Base-by-base conservation (phyloP, 441 rosid species). In the Macaranga tanarius region DNA sequence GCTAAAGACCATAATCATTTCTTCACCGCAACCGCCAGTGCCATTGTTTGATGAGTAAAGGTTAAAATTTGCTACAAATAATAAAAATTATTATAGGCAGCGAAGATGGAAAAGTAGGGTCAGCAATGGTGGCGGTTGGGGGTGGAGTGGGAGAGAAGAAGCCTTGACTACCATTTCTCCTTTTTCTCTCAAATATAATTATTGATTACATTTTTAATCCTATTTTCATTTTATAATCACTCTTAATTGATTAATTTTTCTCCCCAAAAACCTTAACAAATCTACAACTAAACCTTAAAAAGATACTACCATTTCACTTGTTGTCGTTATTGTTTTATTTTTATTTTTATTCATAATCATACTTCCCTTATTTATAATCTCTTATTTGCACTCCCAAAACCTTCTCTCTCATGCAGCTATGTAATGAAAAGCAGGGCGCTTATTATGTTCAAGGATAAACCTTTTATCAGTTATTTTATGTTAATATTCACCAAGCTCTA, bases 391-490 rank as follows among this genome's bases (percentile, higher is more conserved):
- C 74, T 28, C 34, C 7, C 56, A n/a, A n/a, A n/a, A n/a, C n/a
- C 56, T 65, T 73, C 77, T 69, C 82, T 72, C 80, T 73, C 77
- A 76, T 65, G 80, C 84, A 83, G 72, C 81, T 65, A 15, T 79
- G 67, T 62, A 60, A 59, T 63, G 73, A 65, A n/a, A 72, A 62
- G 68, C 65, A 54, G 62, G 47, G 70, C 73, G 26, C 65, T 22
- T 22, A 26, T 67, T 61, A 40, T 71, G 70, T 61, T 76, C 19
- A 78, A 76, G 77, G 26, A 51, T 75, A 16, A 77, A 80, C 71
- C 79, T 65, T 81, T 78, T 26, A 23, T 69, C 69, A 63, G 13
- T 80, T 70, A 42, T 23, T 44, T 63, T 75, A 38, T 55, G 61
- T 62, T 59, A 61, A 73, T 79, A 79, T 62, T 60, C 61, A 50